Evolutionary conservation across 208 protist species (phyloP).

Genomic region (Porcisia hertigi): DNA sequence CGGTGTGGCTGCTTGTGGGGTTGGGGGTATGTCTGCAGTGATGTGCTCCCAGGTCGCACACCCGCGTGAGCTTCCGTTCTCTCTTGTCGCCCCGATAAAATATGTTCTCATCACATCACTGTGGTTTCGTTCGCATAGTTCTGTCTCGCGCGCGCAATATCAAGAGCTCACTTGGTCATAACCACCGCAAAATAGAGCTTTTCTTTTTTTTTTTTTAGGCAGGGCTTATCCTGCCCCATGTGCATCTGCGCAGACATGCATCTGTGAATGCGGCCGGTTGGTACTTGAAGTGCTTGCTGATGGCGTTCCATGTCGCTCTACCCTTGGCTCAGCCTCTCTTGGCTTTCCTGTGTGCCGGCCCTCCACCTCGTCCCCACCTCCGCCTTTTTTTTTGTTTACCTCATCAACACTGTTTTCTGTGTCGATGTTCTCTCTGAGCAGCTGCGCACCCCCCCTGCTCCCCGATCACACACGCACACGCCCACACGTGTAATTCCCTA

Average conservation of each 20-base stretch:
- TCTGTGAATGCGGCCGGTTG: neutral
- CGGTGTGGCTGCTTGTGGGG: neutral
- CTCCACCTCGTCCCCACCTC: neutral
- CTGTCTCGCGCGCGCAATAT: neutral
- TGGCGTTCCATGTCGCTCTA: neutral
- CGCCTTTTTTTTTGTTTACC: slow-evolving; percentile 4
- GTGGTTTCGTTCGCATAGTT: neutral
- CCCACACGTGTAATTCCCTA: neutral
- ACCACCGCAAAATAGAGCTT: neutral
- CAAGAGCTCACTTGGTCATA: neutral
- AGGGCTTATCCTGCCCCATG: neutral
- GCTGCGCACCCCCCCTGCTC: neutral
- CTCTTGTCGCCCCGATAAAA: neutral
- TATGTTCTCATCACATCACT: neutral
- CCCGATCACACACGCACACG: neutral
- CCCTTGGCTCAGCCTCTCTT: neutral
- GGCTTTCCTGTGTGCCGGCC: neutral
- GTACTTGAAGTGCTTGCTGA: neutral
- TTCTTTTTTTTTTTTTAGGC: neutral
- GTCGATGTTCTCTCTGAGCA: too few relatives aligned
- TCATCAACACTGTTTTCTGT: neutral
- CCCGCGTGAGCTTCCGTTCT: neutral
- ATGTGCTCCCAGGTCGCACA: neutral
- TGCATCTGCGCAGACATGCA: neutral
- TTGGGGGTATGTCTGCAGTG: neutral